These are phyloP conservation scores for Talinum fruticosum DNA, from an alignment of 148 eudicot species.

Conservation along the genomic window DNA sequence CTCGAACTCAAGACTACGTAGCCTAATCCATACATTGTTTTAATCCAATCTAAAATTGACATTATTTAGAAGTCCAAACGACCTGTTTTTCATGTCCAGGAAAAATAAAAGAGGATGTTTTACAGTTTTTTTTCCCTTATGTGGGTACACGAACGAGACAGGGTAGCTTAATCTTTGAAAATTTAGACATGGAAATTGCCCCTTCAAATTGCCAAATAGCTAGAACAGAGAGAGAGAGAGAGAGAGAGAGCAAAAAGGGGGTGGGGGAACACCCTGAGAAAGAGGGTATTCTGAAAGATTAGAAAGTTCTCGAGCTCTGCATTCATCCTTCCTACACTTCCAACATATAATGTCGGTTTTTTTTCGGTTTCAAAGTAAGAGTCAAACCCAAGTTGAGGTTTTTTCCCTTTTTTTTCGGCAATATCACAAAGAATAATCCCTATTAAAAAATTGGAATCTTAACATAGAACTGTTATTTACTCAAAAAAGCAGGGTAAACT, in stretches of 20 bases:
- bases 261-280: neutral
- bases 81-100: too few species aligned
- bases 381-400: neutral
- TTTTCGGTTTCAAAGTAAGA: neutral
- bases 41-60: too few species aligned
- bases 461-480: too few species aligned
- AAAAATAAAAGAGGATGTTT: too few species aligned
- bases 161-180: neutral
- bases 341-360: slow-evolving; percentile 17
- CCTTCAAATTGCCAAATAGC: slow-evolving; percentile 22
- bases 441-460: too few species aligned
- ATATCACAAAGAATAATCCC: neutral
- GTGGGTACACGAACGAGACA: neutral
- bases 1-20: too few species aligned
- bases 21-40: too few species aligned
- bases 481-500: neutral
- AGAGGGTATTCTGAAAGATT: neutral
- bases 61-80: too few species aligned
- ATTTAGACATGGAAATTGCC: slow-evolving; percentile 2
- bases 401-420: neutral
- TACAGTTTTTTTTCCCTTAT: neutral
- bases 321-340: slow-evolving; percentile 11
- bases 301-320: slow-evolving; percentile 25
- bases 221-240: neutral
- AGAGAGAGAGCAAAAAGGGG: neutral